These are phyloP conservation scores for Pseudogymnoascus sp. DNA, from an alignment of 2,329 filamentous ascomycete genomes.

Conservation along the genomic window DNA sequence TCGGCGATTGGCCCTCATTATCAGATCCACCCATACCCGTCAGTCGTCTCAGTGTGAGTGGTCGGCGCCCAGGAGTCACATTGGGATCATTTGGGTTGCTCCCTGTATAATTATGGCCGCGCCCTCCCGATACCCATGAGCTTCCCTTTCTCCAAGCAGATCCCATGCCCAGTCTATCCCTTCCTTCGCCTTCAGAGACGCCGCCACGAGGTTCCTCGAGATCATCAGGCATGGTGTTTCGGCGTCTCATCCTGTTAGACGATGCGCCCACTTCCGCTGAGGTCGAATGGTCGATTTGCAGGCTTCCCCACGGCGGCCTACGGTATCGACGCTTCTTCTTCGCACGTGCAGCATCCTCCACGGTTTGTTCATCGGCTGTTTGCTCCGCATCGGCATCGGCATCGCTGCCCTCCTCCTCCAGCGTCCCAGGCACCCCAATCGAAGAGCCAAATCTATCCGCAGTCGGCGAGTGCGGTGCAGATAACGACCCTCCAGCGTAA, in stretches of 20 bases:
- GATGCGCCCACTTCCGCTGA: constrained; percentile 42
- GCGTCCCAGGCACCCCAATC: constrained; percentile 42
- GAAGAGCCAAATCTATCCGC: constrained; percentile 39
- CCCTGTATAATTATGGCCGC: constrained; percentile 42
- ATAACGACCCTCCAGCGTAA: constrained; percentile 33
- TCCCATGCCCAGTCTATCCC: constrained; percentile 52
- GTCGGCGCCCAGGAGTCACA: constrained; percentile 45
- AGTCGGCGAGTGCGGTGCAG: constrained; percentile 45
- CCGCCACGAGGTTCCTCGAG: constrained; percentile 53
- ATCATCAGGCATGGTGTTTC: constrained; percentile 59
- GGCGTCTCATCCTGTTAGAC: constrained; percentile 56
- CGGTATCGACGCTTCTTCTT: constrained; percentile 61
- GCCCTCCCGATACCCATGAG: constrained; percentile 42
- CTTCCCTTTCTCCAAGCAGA: constrained; percentile 54
- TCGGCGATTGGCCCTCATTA: constrained; percentile 55
- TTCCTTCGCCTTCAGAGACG: constrained; percentile 69
- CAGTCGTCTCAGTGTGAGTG: constrained; percentile 59
- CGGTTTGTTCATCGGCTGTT: constrained; percentile 68
- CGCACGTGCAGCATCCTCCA: constrained; percentile 41
- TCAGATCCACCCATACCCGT: constrained; percentile 56
- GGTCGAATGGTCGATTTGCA: not conserved
- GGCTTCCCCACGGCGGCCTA: constrained; percentile 35
- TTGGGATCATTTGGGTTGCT: constrained; percentile 48
- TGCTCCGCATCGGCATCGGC: constrained; percentile 77
- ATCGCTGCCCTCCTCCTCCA: constrained; percentile 59